A percentile compares a stretch with the other conserved stretches of the same genome.
These are phyloP conservation scores for Arachnomyces sp. DNA, from an alignment of 2,329 filamentous ascomycete genomes.

Conservation along the genomic window DNA sequence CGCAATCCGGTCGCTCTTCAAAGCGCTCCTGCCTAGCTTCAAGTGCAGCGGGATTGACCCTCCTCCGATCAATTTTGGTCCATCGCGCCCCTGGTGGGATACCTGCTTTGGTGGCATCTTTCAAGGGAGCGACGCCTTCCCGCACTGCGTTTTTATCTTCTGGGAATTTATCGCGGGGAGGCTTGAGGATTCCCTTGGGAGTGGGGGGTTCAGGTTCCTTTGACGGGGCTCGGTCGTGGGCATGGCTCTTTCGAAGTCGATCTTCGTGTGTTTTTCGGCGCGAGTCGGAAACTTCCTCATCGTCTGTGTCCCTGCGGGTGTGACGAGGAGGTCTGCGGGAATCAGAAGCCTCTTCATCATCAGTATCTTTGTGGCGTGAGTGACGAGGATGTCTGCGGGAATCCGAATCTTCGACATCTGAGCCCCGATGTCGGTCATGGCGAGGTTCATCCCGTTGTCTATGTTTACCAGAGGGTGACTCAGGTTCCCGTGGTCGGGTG, in stretches of 20 bases:
- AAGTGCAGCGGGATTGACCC: slow-evolving; percentile 83
- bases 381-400: too few relatives aligned
- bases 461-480: too few relatives aligned
- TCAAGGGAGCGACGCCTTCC: slow-evolving; percentile 88
- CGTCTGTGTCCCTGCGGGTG: too few relatives aligned
- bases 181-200: slow-evolving; percentile 77
- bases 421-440: too few relatives aligned
- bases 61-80: slow-evolving; percentile 83
- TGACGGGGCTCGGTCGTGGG: slow-evolving; percentile 1
- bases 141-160: slow-evolving; percentile 75
- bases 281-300: too few relatives aligned
- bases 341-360: too few relatives aligned
- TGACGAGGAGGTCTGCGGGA: too few relatives aligned
- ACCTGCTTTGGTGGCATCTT: slow-evolving; percentile 66
- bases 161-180: slow-evolving; percentile 72
- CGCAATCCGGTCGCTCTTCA: slow-evolving; percentile 85
- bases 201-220: slow-evolving; percentile 53
- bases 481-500: slow-evolving; percentile 10
- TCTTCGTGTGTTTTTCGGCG: slow-evolving; percentile 5
- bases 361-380: too few relatives aligned
- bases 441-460: too few relatives aligned
- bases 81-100: slow-evolving; percentile 73
- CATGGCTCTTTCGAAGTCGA: slow-evolving; percentile 11
- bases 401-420: too few relatives aligned
- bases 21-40: slow-evolving; percentile 82